Evolutionary conservation across 495 filamentous ascomycete genomes (phyloP).

Genomic region (Daldinia childiae): DNA sequence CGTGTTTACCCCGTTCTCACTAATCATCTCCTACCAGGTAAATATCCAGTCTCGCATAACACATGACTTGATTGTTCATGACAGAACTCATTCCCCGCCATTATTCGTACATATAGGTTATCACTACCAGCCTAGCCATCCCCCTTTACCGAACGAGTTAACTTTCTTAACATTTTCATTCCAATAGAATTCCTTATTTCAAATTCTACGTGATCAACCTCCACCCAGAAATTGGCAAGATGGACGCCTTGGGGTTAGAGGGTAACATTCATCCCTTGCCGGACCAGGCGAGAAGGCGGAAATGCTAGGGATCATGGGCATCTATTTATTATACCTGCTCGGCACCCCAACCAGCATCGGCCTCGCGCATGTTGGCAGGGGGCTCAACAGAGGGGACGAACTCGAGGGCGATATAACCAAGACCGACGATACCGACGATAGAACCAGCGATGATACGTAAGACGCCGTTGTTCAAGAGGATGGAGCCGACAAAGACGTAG

Average conservation of each 20-base stretch:
- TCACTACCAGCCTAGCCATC: not conserved
- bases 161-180: slow-evolving; percentile 1
- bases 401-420: slow-evolving; percentile 84
- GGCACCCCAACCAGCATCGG: slow-evolving; percentile 85
- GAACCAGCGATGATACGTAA: slow-evolving; percentile 72
- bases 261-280: not conserved
- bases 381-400: slow-evolving; percentile 97
- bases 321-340: slow-evolving; percentile 77
- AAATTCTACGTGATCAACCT: not conserved
- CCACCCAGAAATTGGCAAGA: not conserved
- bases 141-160: slow-evolving; percentile 9
- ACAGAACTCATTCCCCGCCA: slow-evolving; percentile 4
- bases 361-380: slow-evolving; percentile 97
- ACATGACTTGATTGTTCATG: slow-evolving; percentile 3
- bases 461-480: slow-evolving; percentile 72
- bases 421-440: slow-evolving; percentile 77
- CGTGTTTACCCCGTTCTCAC: not conserved
- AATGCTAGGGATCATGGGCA: not conserved
- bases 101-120: not conserved
- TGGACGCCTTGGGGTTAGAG: not conserved
- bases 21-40: not conserved
- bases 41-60: not conserved
- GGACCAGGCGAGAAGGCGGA: not conserved
- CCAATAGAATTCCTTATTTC: not conserved
- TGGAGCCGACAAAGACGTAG: slow-evolving; percentile 93